These are phyloP conservation scores for Immersiporthe knoxdaviesiana DNA, from an alignment of 2,329 filamentous ascomycete species.

Conservation along the genomic window DNA sequence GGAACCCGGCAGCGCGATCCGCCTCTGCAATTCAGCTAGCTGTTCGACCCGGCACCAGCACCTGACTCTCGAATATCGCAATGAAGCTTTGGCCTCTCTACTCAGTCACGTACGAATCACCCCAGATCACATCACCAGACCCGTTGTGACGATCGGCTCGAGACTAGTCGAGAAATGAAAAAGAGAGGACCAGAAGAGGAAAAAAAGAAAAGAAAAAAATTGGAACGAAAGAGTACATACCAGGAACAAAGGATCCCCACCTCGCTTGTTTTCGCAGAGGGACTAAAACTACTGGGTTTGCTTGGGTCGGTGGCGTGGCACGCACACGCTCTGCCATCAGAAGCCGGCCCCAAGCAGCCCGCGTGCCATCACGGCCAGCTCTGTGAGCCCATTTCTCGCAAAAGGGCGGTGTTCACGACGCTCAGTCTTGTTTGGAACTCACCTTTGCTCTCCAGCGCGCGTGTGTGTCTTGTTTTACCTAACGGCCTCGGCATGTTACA, in stretches of 20 bases:
- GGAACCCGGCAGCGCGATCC: conserved; percentile 11
- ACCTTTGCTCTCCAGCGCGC: background rate
- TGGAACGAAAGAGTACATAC: background rate
- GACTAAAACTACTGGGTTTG: background rate
- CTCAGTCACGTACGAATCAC: background rate
- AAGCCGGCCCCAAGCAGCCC: background rate
- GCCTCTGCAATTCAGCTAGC: background rate
- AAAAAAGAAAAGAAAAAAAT: background rate
- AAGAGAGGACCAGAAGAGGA: background rate
- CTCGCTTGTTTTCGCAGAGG: background rate
- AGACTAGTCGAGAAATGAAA: background rate
- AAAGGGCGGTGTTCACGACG: background rate
- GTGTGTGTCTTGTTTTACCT: background rate
- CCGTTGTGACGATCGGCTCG: background rate
- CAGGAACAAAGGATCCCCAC: background rate
- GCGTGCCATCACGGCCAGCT: background rate
- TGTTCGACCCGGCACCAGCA: background rate
- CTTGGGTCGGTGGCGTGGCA: background rate
- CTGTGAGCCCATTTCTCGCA: background rate
- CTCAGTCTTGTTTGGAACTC: background rate
- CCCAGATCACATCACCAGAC: background rate
- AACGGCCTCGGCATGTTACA: background rate
- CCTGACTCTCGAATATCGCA: background rate
- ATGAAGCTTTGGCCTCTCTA: background rate
- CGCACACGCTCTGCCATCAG: background rate